Evolutionary conservation across 1,284 basidiomycete species (phyloP).

Genomic region (Athelia sp.): DNA sequence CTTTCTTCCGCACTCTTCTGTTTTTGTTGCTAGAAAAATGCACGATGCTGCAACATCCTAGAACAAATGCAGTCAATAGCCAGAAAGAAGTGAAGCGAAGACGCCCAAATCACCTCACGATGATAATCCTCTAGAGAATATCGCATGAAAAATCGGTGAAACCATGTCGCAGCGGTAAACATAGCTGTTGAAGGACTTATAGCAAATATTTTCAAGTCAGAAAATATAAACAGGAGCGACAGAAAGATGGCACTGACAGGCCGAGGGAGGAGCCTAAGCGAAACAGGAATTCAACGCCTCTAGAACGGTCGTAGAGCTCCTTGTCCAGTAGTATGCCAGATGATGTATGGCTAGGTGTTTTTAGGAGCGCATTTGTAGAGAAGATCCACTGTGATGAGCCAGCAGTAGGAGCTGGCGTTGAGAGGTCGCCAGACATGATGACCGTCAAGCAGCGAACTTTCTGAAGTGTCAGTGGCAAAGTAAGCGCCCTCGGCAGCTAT

Average conservation of each 20-base stretch:
- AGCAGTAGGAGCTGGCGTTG: slow-evolving; percentile 9
- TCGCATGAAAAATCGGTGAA: slow-evolving; percentile 95
- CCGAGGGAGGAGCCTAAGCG: slow-evolving; percentile 69
- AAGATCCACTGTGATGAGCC: slow-evolving; percentile 66
- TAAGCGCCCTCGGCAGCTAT: no score
- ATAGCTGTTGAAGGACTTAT: slow-evolving; percentile 70
- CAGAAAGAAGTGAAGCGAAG: background rate
- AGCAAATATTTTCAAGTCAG: slow-evolving; percentile 13
- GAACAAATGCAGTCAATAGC: slow-evolving; percentile 1
- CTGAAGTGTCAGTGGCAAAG: no score
- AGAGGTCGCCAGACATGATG: slow-evolving; percentile 14
- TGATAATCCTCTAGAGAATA: slow-evolving; percentile 82
- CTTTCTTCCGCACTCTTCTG: slow-evolving; percentile 84
- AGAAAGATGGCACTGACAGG: slow-evolving; percentile 46
- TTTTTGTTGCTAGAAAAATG: slow-evolving; percentile 90
- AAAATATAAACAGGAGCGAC: slow-evolving; percentile 7
- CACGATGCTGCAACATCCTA: slow-evolving; percentile 87
- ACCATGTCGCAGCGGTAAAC: slow-evolving; percentile 83
- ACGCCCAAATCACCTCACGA: slow-evolving; percentile 62
- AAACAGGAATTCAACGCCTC: slow-evolving; percentile 78
- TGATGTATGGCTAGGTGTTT: slow-evolving; percentile 46
- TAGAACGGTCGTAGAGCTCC: slow-evolving; percentile 70
- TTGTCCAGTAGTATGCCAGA: slow-evolving; percentile 53
- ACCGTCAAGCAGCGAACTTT: slow-evolving; percentile 7
- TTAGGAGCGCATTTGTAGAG: slow-evolving; percentile 47